Percentiles rank a stretch among this genome's conserved stretches.
These are phyloP conservation scores for Cladosporium colombiae DNA, from an alignment of 2,329 filamentous ascomycete species.

Conservation along the genomic window DNA sequence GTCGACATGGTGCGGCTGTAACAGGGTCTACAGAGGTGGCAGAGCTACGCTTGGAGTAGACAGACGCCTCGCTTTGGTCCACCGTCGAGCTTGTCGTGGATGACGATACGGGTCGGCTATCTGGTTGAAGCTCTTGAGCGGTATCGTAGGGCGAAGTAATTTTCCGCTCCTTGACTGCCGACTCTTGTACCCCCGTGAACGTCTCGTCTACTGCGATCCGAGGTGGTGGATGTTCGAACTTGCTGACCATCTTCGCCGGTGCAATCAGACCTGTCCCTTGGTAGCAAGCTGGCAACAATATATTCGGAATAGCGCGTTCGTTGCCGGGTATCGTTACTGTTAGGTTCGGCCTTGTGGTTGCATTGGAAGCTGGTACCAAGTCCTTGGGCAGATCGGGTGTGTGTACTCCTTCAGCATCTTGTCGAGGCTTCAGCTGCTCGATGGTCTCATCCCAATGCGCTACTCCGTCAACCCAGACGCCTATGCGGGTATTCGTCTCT, in stretches of 20 bases:
- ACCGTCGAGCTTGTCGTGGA: slow-evolving; percentile 37
- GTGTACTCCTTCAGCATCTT: background rate
- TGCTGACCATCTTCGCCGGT: background rate
- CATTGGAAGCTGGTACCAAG: background rate
- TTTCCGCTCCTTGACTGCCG: background rate
- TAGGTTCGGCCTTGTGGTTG: background rate
- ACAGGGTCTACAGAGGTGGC: slow-evolving; percentile 28
- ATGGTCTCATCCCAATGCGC: slow-evolving; percentile 42
- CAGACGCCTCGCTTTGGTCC: slow-evolving; percentile 39
- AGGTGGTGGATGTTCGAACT: background rate
- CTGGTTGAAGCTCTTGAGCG: slow-evolving; percentile 16
- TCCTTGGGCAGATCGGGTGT: background rate
- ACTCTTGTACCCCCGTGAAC: background rate
- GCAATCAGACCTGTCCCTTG: background rate
- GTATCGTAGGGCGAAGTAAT: background rate
- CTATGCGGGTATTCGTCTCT: slow-evolving; percentile 39
- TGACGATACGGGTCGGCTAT: slow-evolving; percentile 30
- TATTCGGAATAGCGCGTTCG: background rate
- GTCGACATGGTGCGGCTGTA: background rate
- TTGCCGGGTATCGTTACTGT: slow-evolving; percentile 2
- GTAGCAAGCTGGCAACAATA: background rate
- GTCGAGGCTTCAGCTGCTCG: background rate
- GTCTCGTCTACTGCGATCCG: background rate
- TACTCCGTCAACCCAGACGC: slow-evolving; percentile 48
- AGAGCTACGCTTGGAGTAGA: slow-evolving; percentile 41